Conservation (phyloP, 768 basidiomycete species). For the Lentinula sp. region DNA sequence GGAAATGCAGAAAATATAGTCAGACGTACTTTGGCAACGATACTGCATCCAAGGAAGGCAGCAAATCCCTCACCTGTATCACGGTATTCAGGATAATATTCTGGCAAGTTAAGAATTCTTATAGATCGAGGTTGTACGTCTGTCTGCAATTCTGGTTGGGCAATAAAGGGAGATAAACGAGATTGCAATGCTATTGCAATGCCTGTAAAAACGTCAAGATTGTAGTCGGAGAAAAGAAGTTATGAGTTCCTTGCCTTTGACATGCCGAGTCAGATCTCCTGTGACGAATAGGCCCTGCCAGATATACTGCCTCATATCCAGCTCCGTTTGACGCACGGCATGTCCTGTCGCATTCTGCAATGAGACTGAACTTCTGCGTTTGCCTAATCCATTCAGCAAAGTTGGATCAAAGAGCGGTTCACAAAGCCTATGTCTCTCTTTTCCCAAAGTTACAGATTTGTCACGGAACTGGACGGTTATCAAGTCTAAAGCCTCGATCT, state of each 20-base stretch:
- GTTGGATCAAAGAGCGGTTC: constrained; percentile 82
- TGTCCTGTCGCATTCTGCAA: constrained; percentile 66
- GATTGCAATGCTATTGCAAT: constrained; percentile 67
- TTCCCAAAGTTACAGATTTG: constrained; percentile 69
- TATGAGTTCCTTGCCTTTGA: constrained; percentile 49
- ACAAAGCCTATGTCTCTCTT: constrained; percentile 85
- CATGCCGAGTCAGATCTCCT: constrained; percentile 64
- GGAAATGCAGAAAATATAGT: neutral
- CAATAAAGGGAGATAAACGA: constrained; percentile 57
- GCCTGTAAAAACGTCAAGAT: constrained; percentile 29
- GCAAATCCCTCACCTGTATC: constrained; percentile 80
- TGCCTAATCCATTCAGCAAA: constrained; percentile 38
- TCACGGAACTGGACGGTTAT: constrained; percentile 69
- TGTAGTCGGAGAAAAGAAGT: neutral
- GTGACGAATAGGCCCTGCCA: constrained; percentile 81
- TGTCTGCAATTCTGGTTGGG: constrained; percentile 59
- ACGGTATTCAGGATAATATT: constrained; percentile 88
- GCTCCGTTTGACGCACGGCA: constrained; percentile 54
- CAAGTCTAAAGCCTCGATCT: constrained; percentile 84
- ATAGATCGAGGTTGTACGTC: constrained; percentile 69
- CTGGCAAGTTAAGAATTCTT: constrained; percentile 65
- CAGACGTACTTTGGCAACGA: constrained; percentile 70
- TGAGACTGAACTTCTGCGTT: constrained; percentile 19
- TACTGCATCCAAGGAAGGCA: constrained; percentile 76
- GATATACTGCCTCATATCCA: constrained; percentile 63